These are phyloP conservation scores for Caloboletus firmus DNA, from an alignment of 1,284 basidiomycete species.

Conservation along the genomic window DNA sequence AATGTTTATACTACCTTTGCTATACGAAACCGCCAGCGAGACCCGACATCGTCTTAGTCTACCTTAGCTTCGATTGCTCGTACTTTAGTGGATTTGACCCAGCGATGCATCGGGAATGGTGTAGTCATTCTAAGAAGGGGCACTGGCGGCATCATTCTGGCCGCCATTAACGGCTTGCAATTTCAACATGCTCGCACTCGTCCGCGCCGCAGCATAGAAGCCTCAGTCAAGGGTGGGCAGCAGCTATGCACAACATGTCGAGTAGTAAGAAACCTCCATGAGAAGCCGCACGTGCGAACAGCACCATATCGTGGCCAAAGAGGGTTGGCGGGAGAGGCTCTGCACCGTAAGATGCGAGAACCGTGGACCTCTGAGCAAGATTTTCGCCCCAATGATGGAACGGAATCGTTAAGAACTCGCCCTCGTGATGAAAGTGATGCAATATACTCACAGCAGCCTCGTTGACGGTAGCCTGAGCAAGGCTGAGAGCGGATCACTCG, in stretches of 20 bases:
- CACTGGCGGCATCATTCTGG: slow-evolving; percentile 39
- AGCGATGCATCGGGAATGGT: no score
- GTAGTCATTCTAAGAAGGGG: slow-evolving; percentile 30
- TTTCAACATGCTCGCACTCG: slow-evolving; percentile 40
- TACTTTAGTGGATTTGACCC: no score
- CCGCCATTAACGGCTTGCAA: neutral
- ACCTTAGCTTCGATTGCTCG: slow-evolving; percentile 15
- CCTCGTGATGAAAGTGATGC: neutral
- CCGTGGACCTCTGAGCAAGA: slow-evolving; percentile 12
- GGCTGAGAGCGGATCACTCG: slow-evolving; percentile 1
- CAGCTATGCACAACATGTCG: slow-evolving; percentile 46
- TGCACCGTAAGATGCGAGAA: slow-evolving; percentile 44
- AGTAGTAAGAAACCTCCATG: slow-evolving; percentile 42
- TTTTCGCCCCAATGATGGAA: slow-evolving; percentile 3
- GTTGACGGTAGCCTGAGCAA: slow-evolving; percentile 5
- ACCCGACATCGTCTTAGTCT: slow-evolving; percentile 49
- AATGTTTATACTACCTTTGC: neutral
- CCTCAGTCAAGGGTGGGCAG: slow-evolving; percentile 35
- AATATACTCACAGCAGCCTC: slow-evolving; percentile 9
- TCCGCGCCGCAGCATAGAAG: slow-evolving; percentile 40
- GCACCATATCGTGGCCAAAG: slow-evolving; percentile 40
- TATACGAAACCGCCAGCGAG: slow-evolving; percentile 47
- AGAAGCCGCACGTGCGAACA: slow-evolving; percentile 49
- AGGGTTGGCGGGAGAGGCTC: slow-evolving; percentile 53
- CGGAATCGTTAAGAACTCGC: neutral